phyloP scores from a whole-genome alignment of 139 green algal genomes.

The Coccomyxa sp. region DNA sequence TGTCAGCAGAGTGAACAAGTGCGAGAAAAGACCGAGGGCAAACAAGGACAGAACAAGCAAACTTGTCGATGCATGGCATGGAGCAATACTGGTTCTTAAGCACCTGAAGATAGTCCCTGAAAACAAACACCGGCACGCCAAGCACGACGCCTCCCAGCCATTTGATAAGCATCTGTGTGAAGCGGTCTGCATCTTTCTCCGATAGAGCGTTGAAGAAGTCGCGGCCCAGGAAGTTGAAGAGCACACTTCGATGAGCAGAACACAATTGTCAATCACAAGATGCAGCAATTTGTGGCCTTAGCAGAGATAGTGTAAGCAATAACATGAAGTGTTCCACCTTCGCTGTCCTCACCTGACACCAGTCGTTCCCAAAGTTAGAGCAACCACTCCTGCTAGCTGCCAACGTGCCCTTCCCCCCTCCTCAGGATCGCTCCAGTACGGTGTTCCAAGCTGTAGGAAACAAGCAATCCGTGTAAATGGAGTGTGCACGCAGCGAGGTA shows the following conservation, averaged over 20 bases:
- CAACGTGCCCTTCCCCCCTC: slow-evolving; percentile 44
- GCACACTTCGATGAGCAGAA: slow-evolving; percentile 54
- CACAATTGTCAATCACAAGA: background rate
- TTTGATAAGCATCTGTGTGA: slow-evolving; percentile 76
- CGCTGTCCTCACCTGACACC: slow-evolving; percentile 67
- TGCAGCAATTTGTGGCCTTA: background rate
- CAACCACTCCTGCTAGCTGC: slow-evolving; percentile 81
- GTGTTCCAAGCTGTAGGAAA: slow-evolving; percentile 69
- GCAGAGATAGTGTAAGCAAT: background rate
- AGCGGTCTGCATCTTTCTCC: slow-evolving; percentile 74
- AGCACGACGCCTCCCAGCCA: slow-evolving; percentile 51
- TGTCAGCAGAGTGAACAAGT: background rate
- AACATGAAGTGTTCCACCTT: background rate
- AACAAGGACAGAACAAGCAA: background rate
- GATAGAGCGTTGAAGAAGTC: slow-evolving; percentile 98
- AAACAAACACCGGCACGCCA: slow-evolving; percentile 84
- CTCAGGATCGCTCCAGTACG: slow-evolving; percentile 75
- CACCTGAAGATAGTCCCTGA: slow-evolving; percentile 75
- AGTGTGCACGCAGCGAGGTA: background rate
- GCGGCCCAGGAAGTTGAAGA: slow-evolving; percentile 96
- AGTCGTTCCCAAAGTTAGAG: slow-evolving; percentile 90
- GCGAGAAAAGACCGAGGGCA: background rate
- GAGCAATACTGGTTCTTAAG: no score
- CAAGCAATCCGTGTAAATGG: background rate
- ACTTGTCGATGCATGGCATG: background rate